A percentile compares a stretch with the other conserved stretches of the same genome.
Evolutionary conservation across 2,329 filamentous ascomycete genomes (phyloP).

Genomic region (Epichloe aotearoae): DNA sequence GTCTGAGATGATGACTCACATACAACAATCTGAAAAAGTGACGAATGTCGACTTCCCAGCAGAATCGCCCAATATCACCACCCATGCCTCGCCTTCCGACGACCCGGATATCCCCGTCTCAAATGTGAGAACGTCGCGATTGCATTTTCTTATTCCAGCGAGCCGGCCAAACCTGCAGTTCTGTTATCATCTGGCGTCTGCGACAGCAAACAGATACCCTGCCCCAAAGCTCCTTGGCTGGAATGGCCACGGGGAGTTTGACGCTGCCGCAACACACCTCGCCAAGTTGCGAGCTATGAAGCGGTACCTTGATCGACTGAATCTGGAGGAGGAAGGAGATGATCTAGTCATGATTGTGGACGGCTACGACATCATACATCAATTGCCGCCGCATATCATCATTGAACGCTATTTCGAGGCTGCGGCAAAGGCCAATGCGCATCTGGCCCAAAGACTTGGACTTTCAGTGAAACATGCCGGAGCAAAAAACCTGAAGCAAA

Average conservation of each 20-base stretch:
- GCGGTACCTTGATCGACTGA: constrained; percentile 20
- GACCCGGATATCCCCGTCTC: not conserved
- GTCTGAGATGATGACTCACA: not conserved
- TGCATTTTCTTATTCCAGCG: constrained; percentile 27
- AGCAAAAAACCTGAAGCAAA: constrained; percentile 20
- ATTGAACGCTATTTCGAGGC: constrained; percentile 47
- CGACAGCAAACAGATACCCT: constrained; percentile 24
- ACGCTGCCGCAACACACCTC: constrained; percentile 23
- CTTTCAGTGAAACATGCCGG: constrained; percentile 18
- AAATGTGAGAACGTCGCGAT: constrained; percentile 13
- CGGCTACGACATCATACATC: constrained; percentile 51
- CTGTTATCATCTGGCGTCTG: constrained; percentile 26
- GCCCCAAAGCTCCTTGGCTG: constrained; percentile 25
- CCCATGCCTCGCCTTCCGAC: not conserved
- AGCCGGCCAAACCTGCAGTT: constrained; percentile 22
- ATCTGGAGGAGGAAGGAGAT: constrained; percentile 23
- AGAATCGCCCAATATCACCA: not conserved
- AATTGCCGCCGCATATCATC: constrained; percentile 49
- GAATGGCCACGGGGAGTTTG: constrained; percentile 22
- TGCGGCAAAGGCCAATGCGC: constrained; percentile 36
- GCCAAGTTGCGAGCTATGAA: constrained; percentile 25
- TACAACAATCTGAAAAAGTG: not conserved
- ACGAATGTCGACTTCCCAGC: not conserved
- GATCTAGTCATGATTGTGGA: constrained; percentile 53
- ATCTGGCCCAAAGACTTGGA: constrained; percentile 37